phyloP scores from a whole-genome alignment of 768 basidiomycete genomes.

The Russula emetica region DNA sequence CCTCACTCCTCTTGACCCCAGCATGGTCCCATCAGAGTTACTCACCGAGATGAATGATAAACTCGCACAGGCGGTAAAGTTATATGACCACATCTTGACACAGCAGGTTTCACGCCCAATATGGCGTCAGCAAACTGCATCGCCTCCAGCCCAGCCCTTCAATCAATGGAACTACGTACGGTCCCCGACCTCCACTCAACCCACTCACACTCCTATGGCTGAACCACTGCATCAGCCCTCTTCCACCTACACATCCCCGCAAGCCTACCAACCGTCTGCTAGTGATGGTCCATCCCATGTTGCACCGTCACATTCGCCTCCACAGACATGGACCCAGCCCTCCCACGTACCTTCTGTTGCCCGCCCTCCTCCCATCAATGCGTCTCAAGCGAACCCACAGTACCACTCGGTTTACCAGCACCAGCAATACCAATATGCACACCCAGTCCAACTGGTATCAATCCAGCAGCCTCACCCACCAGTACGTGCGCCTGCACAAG shows the following conservation, averaged over 20 bases:
- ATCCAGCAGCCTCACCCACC: slow-evolving; percentile 25
- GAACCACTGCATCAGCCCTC: slow-evolving; percentile 13
- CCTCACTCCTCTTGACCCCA: slow-evolving; percentile 2
- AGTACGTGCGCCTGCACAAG: slow-evolving; percentile 26
- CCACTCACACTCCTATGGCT: neutral
- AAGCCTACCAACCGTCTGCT: slow-evolving; percentile 6
- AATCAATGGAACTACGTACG: slow-evolving; percentile 18
- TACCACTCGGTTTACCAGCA: slow-evolving; percentile 29
- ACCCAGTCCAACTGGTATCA: slow-evolving; percentile 33
- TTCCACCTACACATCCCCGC: slow-evolving; percentile 14
- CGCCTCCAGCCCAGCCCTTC: slow-evolving; percentile 14
- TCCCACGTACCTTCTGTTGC: slow-evolving; percentile 6
- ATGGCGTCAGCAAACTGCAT: slow-evolving; percentile 31
- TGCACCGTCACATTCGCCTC: slow-evolving; percentile 11
- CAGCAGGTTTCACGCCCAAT: slow-evolving; percentile 72
- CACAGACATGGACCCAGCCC: slow-evolving; percentile 20
- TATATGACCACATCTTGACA: slow-evolving; percentile 86
- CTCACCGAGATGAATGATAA: slow-evolving; percentile 94
- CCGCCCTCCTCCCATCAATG: slow-evolving; percentile 4
- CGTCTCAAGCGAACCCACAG: slow-evolving; percentile 18
- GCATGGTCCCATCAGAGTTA: slow-evolving; percentile 50
- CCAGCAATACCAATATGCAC: slow-evolving; percentile 30
- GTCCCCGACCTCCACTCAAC: slow-evolving; percentile 5
- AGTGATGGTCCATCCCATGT: neutral
- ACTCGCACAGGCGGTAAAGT: slow-evolving; percentile 82